These are phyloP conservation scores for Tetrahymena thermophila DNA, from an alignment of 73 alveolate species.

Conservation along the genomic window DNA sequence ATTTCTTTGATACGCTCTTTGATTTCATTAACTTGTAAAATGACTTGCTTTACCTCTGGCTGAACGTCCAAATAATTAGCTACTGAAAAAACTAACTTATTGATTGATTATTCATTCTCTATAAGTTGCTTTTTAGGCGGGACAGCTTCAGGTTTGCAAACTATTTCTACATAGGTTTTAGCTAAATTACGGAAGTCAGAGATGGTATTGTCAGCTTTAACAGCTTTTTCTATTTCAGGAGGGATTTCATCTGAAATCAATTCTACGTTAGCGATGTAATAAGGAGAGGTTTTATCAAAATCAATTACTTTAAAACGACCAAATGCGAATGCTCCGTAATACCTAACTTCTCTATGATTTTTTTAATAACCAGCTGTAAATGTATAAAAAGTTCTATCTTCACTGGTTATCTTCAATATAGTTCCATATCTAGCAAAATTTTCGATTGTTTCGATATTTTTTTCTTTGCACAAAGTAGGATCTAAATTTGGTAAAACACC, in stretches of 20 bases:
- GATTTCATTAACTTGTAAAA: constrained; percentile 8
- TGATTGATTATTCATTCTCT: constrained; percentile 18
- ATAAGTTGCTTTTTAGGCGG: neutral
- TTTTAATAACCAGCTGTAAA: neutral
- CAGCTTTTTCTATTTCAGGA: neutral
- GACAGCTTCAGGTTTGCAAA: constrained; percentile 5
- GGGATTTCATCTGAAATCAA: neutral
- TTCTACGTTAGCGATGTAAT: neutral
- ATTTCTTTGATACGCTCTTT: constrained; percentile 3
- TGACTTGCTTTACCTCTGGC: neutral
- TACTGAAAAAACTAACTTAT: constrained; percentile 9
- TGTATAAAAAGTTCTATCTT: neutral
- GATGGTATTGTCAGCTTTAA: neutral
- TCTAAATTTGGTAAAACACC: neutral
- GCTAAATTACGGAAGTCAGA: constrained; percentile 1
- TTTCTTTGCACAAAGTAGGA: neutral
- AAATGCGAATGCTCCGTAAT: neutral
- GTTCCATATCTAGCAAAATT: neutral
- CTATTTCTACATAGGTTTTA: constrained; percentile 9
- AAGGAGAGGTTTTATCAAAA: neutral
- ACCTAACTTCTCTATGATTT: neutral
- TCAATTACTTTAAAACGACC: neutral
- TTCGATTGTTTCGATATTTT: neutral
- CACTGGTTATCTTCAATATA: neutral
- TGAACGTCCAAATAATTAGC: constrained; percentile 21